These are phyloP conservation scores for Candida hispaniensis DNA, from an alignment of 805 yeast genomes.

Conservation along the genomic window DNA sequence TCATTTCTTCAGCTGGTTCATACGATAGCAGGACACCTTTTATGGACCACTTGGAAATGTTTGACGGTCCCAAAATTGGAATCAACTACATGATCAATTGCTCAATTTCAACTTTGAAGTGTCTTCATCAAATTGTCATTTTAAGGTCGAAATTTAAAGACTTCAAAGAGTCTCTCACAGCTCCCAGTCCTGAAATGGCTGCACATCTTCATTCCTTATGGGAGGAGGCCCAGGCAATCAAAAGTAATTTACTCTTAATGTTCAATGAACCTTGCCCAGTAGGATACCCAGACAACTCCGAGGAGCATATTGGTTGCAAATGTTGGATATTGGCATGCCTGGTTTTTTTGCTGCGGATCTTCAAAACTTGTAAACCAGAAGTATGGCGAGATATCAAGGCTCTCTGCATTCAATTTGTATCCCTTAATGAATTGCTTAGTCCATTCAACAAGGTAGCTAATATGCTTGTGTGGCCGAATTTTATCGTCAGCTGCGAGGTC, in stretches of 20 bases:
- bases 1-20: conserved; percentile 6
- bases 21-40: conserved; percentile 6
- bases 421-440: conserved; percentile 4
- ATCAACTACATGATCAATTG: conserved; percentile 15
- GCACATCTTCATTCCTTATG: conserved; percentile 3
- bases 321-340: conserved; percentile 11
- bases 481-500: conserved; percentile 9
- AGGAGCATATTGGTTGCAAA: conserved; percentile 13
- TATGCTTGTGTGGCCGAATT: conserved; percentile 10
- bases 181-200: conserved; percentile 2
- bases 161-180: conserved; percentile 9
- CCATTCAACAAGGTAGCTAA: conserved; percentile 12
- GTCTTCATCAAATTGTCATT: conserved; percentile 4
- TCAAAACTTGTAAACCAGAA: conserved; percentile 14
- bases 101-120: conserved; percentile 8
- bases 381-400: conserved; percentile 14
- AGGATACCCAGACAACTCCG: conserved; percentile 8
- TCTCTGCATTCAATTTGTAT: conserved; percentile 9
- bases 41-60: conserved; percentile 9
- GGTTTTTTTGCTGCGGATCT: conserved; percentile 11
- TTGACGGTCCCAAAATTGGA: conserved; percentile 10
- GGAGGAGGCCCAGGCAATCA: conserved; percentile 8
- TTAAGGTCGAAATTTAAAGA: conserved; percentile 7
- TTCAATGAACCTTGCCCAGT: conserved; percentile 2
- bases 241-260: conserved; percentile 4